These are phyloP conservation scores for Parascedosporium putredinis DNA, from an alignment of 2,329 filamentous ascomycete genomes.

Conservation along the genomic window DNA sequence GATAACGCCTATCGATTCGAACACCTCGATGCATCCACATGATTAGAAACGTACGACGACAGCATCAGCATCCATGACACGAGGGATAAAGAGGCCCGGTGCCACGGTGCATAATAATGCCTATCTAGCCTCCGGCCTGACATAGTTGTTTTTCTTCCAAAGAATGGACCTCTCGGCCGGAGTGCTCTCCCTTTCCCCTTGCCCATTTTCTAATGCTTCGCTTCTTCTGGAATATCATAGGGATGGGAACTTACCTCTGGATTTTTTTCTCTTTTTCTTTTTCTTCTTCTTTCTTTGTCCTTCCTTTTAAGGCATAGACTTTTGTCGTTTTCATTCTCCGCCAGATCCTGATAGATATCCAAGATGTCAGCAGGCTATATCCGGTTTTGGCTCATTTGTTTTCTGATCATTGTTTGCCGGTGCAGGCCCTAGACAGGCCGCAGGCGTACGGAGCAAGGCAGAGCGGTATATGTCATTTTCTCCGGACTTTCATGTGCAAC, in stretches of 20 bases:
- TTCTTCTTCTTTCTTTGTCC: conserved; percentile 5
- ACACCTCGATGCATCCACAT: not conserved
- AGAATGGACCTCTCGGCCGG: not conserved
- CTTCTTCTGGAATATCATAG: not conserved
- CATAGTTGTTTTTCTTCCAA: not conserved
- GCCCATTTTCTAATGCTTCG: conserved; percentile 1
- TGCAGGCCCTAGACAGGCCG: too few relatives aligned
- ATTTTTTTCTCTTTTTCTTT: conserved; percentile 2
- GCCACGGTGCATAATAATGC: not conserved
- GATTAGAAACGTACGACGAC: not conserved
- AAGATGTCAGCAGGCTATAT: not conserved
- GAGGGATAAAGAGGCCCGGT: conserved; percentile 1
- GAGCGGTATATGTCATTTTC: too few relatives aligned
- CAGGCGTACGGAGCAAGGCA: too few relatives aligned
- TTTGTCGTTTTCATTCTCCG: not conserved
- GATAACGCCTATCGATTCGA: not conserved
- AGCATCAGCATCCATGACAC: too few relatives aligned
- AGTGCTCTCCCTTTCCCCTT: not conserved
- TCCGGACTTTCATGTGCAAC: too few relatives aligned
- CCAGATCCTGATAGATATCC: too few relatives aligned
- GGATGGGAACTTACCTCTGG: conserved; percentile 5
- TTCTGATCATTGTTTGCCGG: not conserved
- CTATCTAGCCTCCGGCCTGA: not conserved
- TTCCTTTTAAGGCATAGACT: not conserved
- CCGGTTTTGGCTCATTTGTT: not conserved